Conservation (phyloP, 805 yeast genomes). For the Kurtzmaniella fragi region DNA sequence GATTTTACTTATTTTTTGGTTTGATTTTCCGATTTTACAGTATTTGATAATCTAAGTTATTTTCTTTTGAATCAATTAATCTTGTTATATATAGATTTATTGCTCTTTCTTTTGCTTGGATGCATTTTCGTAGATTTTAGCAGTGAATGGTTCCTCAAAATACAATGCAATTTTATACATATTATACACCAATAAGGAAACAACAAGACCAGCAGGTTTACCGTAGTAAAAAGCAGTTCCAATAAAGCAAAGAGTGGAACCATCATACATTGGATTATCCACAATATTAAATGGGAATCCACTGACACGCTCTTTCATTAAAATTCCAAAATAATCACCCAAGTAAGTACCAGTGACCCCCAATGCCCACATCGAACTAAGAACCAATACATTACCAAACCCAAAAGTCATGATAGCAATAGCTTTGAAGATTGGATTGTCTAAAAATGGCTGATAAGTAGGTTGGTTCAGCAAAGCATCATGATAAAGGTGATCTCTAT, state of each 20-base stretch:
- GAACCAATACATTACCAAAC: slow-evolving; percentile 75
- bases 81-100: not conserved
- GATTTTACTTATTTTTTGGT: no score
- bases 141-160: slow-evolving; percentile 97
- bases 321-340: slow-evolving; percentile 95
- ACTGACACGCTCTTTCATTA: slow-evolving; percentile 86
- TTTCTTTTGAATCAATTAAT: no score
- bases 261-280: slow-evolving; percentile 96
- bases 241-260: slow-evolving; percentile 82
- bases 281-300: slow-evolving; percentile 89
- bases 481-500: slow-evolving; percentile 73
- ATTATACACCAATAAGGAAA: slow-evolving; percentile 65
- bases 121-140: slow-evolving; percentile 76
- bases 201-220: slow-evolving; percentile 82
- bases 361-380: slow-evolving; percentile 82
- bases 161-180: slow-evolving; percentile 81
- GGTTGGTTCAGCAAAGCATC: slow-evolving; percentile 71
- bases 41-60: no score
- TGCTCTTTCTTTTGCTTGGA: slow-evolving; percentile 31
- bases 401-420: slow-evolving; percentile 54
- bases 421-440: slow-evolving; percentile 32
- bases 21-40: no score
- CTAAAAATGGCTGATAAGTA: slow-evolving; percentile 49
- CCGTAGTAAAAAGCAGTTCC: slow-evolving; percentile 87
- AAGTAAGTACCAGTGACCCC: slow-evolving; percentile 96